Evolutionary conservation across 2,329 filamentous ascomycete genomes (phyloP).

Genomic region (Stagonosporopsis vannaccii): DNA sequence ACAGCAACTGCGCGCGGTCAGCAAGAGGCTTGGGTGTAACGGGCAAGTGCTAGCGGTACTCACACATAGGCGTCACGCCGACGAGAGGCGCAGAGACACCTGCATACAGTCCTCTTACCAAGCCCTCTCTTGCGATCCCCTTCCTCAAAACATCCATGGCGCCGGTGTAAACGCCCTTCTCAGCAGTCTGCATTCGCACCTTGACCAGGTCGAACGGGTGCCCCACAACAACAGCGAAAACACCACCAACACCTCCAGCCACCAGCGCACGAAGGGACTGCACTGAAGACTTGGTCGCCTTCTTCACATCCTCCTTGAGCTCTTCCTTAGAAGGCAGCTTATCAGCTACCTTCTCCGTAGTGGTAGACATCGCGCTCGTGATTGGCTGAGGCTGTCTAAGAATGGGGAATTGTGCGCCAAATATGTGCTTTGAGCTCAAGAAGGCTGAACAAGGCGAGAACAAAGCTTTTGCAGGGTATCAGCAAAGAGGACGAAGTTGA

Average conservation of each 20-base stretch:
- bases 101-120: slow-evolving; percentile 85
- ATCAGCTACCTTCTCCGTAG: slow-evolving; percentile 34
- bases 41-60: slow-evolving; percentile 51
- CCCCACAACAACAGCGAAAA: slow-evolving; percentile 90
- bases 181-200: slow-evolving; percentile 94
- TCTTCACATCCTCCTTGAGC: slow-evolving; percentile 61
- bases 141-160: slow-evolving; percentile 92
- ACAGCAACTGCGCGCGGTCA: slow-evolving; percentile 62
- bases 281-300: slow-evolving; percentile 61
- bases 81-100: slow-evolving; percentile 94
- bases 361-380: slow-evolving; percentile 32
- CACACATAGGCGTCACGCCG: slow-evolving; percentile 98
- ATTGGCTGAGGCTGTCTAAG: not conserved
- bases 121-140: slow-evolving; percentile 85
- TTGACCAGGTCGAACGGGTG: slow-evolving; percentile 99
- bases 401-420: slow-evolving; percentile 16
- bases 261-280: slow-evolving; percentile 79
- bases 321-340: slow-evolving; percentile 51
- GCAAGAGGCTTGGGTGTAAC: not conserved
- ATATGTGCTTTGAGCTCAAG: not conserved
- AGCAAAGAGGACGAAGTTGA: slow-evolving; percentile 1
- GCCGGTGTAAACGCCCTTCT: slow-evolving; percentile 87
- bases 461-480: not conserved
- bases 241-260: slow-evolving; percentile 89
- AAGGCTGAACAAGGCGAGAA: slow-evolving; percentile 2